Evolutionary conservation across 2,329 filamentous ascomycete species (phyloP).

Genomic region (Pyrenophora seminiperda): DNA sequence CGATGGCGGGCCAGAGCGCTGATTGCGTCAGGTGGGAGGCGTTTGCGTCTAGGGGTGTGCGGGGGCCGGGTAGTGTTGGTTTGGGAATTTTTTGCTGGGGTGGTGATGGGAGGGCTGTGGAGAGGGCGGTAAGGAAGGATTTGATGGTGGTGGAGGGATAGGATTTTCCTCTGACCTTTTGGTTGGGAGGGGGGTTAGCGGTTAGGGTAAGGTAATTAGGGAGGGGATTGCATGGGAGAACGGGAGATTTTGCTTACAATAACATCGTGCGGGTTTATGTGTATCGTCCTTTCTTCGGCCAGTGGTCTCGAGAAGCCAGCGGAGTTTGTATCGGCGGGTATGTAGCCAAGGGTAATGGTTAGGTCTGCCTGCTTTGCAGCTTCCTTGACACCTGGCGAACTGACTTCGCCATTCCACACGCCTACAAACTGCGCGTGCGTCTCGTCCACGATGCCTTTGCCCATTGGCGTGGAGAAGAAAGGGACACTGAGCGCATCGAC

Average conservation of each 20-base stretch:
- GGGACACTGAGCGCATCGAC: constrained; percentile 46
- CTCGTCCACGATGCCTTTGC: constrained; percentile 52
- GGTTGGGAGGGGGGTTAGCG: constrained; percentile 5
- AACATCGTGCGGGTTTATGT: constrained; percentile 48
- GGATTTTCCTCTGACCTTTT: constrained; percentile 39
- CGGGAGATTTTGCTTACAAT: constrained; percentile 28
- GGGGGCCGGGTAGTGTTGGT: constrained; percentile 34
- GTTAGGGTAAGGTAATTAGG: too few relatives aligned
- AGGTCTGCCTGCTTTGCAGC: constrained; percentile 46
- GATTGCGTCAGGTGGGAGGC: constrained; percentile 51
- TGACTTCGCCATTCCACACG: constrained; percentile 50
- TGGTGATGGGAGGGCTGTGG: constrained; percentile 25
- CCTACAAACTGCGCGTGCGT: constrained; percentile 49
- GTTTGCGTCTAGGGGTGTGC: constrained; percentile 37
- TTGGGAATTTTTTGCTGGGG: constrained; percentile 32
- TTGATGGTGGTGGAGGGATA: constrained; percentile 47
- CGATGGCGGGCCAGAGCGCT: constrained; percentile 52
- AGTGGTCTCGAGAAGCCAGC: constrained; percentile 49
- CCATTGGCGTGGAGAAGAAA: constrained; percentile 50
- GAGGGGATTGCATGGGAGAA: background rate
- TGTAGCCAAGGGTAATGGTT: constrained; percentile 47
- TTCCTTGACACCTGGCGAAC: constrained; percentile 45
- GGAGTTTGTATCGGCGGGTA: constrained; percentile 52
- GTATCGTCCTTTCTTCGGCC: constrained; percentile 35
- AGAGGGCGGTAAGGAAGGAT: constrained; percentile 41